Evolutionary conservation across 2,329 filamentous ascomycete genomes (phyloP).

Genomic region (Penicillium sumatraense): DNA sequence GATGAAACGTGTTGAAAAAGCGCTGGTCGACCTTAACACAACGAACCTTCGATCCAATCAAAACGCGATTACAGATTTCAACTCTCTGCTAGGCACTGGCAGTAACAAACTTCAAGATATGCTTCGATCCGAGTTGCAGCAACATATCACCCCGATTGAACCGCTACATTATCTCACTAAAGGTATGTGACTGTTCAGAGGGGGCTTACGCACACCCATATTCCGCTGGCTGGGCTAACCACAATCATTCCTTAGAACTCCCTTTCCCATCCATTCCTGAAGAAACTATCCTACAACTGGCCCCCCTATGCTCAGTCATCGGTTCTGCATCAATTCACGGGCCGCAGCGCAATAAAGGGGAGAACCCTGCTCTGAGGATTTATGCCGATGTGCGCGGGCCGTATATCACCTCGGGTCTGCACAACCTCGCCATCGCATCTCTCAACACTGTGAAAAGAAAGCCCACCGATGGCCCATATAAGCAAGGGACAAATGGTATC

Average conservation of each 20-base stretch:
- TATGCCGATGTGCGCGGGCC: conserved; percentile 86
- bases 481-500: conserved; percentile 87
- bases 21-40: conserved; percentile 80
- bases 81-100: conserved; percentile 75
- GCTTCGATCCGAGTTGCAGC: conserved; percentile 77
- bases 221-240: conserved; percentile 8
- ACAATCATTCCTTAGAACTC: conserved; percentile 48
- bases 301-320: conserved; percentile 80
- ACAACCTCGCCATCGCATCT: conserved; percentile 86
- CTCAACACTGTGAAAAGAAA: conserved; percentile 80
- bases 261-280: conserved; percentile 81
- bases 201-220: background rate
- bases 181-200: conserved; percentile 49
- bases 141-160: conserved; percentile 81
- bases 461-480: conserved; percentile 78
- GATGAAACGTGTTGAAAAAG: conserved; percentile 83
- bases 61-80: conserved; percentile 80
- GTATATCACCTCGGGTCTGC: conserved; percentile 80
- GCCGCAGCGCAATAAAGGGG: conserved; percentile 56
- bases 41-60: conserved; percentile 95
- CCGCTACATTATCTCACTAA: conserved; percentile 93
- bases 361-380: conserved; percentile 75
- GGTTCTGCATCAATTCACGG: conserved; percentile 61
- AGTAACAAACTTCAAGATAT: conserved; percentile 82
- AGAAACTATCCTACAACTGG: conserved; percentile 75